Evolutionary conservation across 352 stramenopile species (phyloP), one percentile per base, ranked within the genome.

Genomic region (Globisporangium cederbergense): DNA sequence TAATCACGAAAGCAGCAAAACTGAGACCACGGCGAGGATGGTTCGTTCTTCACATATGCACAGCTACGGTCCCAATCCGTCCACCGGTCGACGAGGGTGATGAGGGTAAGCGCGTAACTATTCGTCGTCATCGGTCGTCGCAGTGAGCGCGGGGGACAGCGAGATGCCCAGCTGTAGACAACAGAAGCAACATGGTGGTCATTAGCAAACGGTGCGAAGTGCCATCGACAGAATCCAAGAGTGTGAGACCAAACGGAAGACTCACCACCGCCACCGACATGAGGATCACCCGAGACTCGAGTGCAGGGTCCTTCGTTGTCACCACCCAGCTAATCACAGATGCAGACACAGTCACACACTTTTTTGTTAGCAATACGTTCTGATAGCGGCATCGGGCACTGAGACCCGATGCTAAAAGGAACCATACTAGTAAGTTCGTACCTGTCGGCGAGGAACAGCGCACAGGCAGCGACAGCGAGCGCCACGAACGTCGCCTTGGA

Each of bases 371-470:
- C 10, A 30, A 36, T 8, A 20, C 3, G 58, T 25, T 47, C 42
- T 20, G 18, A 47, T 9, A 20, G 16, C 4, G 5, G 2, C 42
- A n/a, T 47, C n/a, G 42, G 16, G 18, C 9, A 22, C 2, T 11
- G 58, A 36, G 34, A 1, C 4, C 4, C 47, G 10, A 62, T 10
- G 34, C 16, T 34, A 7, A 60, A n/a, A 25, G 20, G 7, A 25
- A n/a, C 6, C 56, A 20, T 25, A 25, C 22, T 25, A 25, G 22
- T 25, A 25, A 25, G 22, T 47, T 18, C 50, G 28, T 68, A 91
- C 83, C 81, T 90, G 70, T 92, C 83, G n/a, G 83, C 83, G 58
- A 90, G 72, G 59, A 89, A 83, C 32, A 92, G 75, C 16, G 69
- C 66, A 13, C 79, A 52, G 3, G 66, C 45, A n/a, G 74, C 80